Base-by-base conservation (phyloP, 2,329 filamentous ascomycete species). In the Lecanoromycetidae sp. region DNA sequence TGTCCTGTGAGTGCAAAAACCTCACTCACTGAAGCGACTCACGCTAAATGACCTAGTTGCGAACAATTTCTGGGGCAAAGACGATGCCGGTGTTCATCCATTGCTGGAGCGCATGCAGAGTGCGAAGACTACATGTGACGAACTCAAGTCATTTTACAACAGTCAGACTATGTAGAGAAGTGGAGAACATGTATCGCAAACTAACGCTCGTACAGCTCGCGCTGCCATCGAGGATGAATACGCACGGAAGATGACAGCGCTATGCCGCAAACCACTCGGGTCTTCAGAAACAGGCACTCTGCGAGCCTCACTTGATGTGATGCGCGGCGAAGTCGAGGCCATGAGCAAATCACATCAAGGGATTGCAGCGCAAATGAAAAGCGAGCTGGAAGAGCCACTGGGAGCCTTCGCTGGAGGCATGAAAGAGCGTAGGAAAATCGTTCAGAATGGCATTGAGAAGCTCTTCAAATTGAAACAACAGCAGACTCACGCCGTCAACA, bases 31-130 rank as follows among this genome's bases (percentile, higher is more conserved):
- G 19, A 8, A 26, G 26, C 7, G 2, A 37, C n/a, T 9, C 12
- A 12, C 19, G 53, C 57, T 61, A 55, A 66, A 68, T 49, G 70
- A 56, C 35, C n/a, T 55, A 88, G 88, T 98, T 70, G 90, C 91
- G 60, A 98, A 98, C 71, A 98, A 98, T 65, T 98, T 98, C 67
- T 98, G 91, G 91, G 91, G 91, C 54, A 96, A 94, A 72, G 90
- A 96, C 64, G 91, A 98, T 72, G 91, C 90, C 43, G 93, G 91
- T 62, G 88, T 98, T 60, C 75, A 75, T 37, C 93, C 91, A 49
- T 77, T 98, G 60, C 75, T 98, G 25, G 86, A 90, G 64, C 90
- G 91, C 60, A 94, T 98, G 87, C 82, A 87, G 61, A 82, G 81
- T 65, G 87, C 91, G 40, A 98, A 98, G 71, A 79, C 84, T 59